Base-by-base conservation (phyloP, 495 filamentous ascomycete genomes). In the Trichoderma orchidacearum region DNA sequence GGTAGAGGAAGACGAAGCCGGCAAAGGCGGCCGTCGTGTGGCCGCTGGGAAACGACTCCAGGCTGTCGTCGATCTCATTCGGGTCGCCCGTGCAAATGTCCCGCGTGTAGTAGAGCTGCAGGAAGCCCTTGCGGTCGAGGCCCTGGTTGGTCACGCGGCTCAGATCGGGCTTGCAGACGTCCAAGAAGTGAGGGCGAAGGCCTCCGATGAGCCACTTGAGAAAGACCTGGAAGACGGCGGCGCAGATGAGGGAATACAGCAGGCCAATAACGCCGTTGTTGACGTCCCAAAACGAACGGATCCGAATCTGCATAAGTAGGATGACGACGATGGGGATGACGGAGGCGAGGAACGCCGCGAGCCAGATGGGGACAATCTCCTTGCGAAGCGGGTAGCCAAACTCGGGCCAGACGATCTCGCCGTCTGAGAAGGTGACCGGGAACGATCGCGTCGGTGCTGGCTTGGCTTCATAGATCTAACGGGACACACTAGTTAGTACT, bases 261-360 rank as follows among this genome's bases (percentile, higher is more conserved):
- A 85, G 68, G 5, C 83, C 83, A 36, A 84, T 70, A 45, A 79
- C 66, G 30, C 75, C 82, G 58, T 84, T 84, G 67, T 84, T 85
- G 52, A 75, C 64, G 57, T 86, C 83, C 82, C 81, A 85, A 70
- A 85, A 85, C 32, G 75, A 80, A 41, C 80, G 76, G 31, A 82
- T 72, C 9, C 82, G 75, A 57, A 85, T 74, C 62, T 85, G 81
- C 64, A 76, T 71, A 41, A 78, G 61, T 8, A 78, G 68, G 64
- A 85, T 77, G 59, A 84, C 64, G 36, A 71, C 56, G 67, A 84
- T 76, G 15, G 84, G 83, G 53, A 82, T 63, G 1, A 84, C 57
- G 23, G 73, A 61, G 5, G 73, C 71, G 5, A 86, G 64, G 31
- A 85, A 64, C 4, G 80, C 83, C 7, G 81, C 76, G 0, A 71